Evolutionary conservation across 2,329 filamentous ascomycete species (phyloP).

Genomic region (Penicillium olsonii): DNA sequence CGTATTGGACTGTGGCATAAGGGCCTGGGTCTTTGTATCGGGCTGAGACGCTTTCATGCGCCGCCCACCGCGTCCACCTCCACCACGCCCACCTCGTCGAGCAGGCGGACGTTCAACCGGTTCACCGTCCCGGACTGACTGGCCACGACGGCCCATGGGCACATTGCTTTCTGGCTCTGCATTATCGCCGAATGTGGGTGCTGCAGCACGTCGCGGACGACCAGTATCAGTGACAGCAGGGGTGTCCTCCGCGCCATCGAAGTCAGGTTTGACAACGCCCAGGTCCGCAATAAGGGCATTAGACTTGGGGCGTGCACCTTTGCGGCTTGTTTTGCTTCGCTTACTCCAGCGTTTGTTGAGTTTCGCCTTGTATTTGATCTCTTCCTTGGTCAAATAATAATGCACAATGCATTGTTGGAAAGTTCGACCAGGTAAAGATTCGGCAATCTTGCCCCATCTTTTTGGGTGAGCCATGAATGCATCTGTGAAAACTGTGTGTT

Average conservation of each 20-base stretch:
- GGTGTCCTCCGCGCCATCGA: conserved; percentile 47
- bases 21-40: conserved; percentile 24
- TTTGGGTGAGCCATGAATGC: conserved; percentile 52
- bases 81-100: conserved; percentile 37
- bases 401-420: conserved; percentile 54
- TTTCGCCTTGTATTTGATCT: conserved; percentile 53
- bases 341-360: conserved; percentile 49
- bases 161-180: conserved; percentile 31
- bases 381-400: conserved; percentile 54
- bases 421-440: conserved; percentile 46
- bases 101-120: conserved; percentile 35
- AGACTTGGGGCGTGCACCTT: conserved; percentile 46
- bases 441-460: conserved; percentile 55
- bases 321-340: conserved; percentile 39
- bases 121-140: conserved; percentile 37
- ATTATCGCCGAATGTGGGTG: conserved; percentile 50
- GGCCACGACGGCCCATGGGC: conserved; percentile 35
- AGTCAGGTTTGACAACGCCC: conserved; percentile 44
- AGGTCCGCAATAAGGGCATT: conserved; percentile 52
- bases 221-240: conserved; percentile 53
- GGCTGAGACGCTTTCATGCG: conserved; percentile 36
- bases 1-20: conserved; percentile 11
- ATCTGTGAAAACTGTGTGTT: conserved; percentile 49
- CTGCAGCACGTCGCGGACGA: conserved; percentile 51
- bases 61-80: conserved; percentile 37